Evolutionary conservation across 2,329 filamentous ascomycete genomes (phyloP), one percentile per base, ranked within the genome.

Genomic region (Penicillium sp.): DNA sequence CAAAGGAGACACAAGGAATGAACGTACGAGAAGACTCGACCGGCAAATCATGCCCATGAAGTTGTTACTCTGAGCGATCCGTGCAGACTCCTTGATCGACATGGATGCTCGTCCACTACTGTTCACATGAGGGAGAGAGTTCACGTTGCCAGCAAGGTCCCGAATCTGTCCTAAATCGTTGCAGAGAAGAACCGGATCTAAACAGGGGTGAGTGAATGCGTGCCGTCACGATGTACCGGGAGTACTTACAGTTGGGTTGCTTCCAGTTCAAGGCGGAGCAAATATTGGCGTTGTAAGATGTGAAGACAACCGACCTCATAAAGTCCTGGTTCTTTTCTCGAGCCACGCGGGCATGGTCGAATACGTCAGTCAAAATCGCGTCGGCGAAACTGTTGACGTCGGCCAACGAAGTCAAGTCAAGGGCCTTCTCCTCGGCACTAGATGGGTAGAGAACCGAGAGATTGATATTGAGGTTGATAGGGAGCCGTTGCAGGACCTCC

Each of bases 211-310:
- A 47, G 35, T 14, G 38, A n/a, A 20, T 10, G 18, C 16, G 16
- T 35, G 9, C n/a, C 23, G 16, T 16, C 14, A 16, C 13, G 2
- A 31, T 29, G 22, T 10, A n/a, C 16, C 4, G 8, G n/a, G 5
- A 27, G 10, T 36, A 71, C 79, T 71, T 66, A 84, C 82, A 98
- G 65, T 97, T 98, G 2, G 93, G 93, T 68, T 98, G 93, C 69
- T 98, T 98, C 93, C 93, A 98, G 70, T 98, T 98, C 59, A 98
- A 73, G 4, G 91, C 90, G 13, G 88, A 94, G 70, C 93, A 98
- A 16, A 97, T 80, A 54, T 85, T 86, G 10, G 87, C 77, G 64
- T 95, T 96, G 69, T 91, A 95, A 18, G 89, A 95, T 60, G 88
- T 94, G 67, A 98, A 96, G 9, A 96, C 88, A 42, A 98, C 85